These are phyloP conservation scores for Phaeomoniella chlamydospora DNA, from an alignment of 2,329 filamentous ascomycete species.

Conservation along the genomic window DNA sequence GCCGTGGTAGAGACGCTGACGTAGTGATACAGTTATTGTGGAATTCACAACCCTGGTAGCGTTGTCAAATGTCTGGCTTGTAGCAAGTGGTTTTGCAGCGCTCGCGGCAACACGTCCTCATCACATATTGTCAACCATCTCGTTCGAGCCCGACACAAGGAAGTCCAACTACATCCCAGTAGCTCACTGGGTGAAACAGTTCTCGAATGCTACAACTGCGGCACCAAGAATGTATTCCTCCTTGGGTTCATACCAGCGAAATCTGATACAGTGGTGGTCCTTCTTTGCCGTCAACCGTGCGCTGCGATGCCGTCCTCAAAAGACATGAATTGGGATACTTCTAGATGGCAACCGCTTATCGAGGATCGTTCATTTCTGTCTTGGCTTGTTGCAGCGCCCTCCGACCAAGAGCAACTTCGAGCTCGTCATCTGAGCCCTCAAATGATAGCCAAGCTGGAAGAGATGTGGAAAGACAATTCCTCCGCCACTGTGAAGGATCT, in stretches of 20 bases:
- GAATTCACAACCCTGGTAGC: constrained; percentile 87
- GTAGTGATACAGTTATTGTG: constrained; percentile 60
- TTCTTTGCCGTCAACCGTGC: constrained; percentile 92
- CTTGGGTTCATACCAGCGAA: constrained; percentile 97
- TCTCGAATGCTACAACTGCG: constrained; percentile 97
- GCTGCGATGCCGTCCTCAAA: constrained; percentile 90
- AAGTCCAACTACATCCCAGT: constrained; percentile 88
- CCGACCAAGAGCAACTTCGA: constrained; percentile 89
- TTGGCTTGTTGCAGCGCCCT: constrained; percentile 82
- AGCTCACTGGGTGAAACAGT: constrained; percentile 91
- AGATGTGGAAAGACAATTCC: constrained; percentile 95
- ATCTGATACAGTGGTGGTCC: constrained; percentile 92
- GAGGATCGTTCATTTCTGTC: constrained; percentile 89
- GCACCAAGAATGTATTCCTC: constrained; percentile 97
- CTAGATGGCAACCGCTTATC: constrained; percentile 92
- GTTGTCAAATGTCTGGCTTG: constrained; percentile 94
- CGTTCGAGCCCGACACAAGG: constrained; percentile 93
- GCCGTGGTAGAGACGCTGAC: constrained; percentile 1
- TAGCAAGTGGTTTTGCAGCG: constrained; percentile 98
- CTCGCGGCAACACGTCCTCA: constrained; percentile 87
- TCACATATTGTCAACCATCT: constrained; percentile 98
- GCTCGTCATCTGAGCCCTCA: constrained; percentile 85
- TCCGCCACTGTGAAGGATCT: constrained; percentile 78
- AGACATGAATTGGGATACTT: constrained; percentile 99
- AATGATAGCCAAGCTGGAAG: constrained; percentile 90